Evolutionary conservation across 2,329 filamentous ascomycete genomes (phyloP).

Genomic region (Diaporthe sp.): DNA sequence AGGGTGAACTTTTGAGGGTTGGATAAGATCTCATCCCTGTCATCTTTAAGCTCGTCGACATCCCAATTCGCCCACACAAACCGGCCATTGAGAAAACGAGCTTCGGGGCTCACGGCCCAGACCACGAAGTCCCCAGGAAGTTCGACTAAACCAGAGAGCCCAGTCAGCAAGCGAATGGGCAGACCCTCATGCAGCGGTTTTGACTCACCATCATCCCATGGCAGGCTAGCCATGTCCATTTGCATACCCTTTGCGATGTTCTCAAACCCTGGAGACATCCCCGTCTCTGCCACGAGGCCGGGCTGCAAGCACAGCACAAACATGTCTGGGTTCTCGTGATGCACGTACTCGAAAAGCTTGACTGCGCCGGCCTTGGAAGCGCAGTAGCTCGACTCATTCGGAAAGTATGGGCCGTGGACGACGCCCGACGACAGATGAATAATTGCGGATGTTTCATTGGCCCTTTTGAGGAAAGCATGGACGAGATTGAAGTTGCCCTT

Average conservation of each 20-base stretch:
- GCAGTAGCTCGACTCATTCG: constrained; percentile 32
- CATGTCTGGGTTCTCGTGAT: constrained; percentile 20
- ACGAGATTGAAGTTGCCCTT: constrained; percentile 31
- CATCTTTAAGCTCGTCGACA: constrained; percentile 50
- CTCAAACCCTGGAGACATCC: constrained; percentile 14
- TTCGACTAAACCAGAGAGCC: neutral
- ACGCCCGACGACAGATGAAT: constrained; percentile 12
- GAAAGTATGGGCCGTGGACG: constrained; percentile 20
- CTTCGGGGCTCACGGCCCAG: constrained; percentile 52
- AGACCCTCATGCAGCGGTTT: neutral
- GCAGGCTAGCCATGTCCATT: constrained; percentile 9
- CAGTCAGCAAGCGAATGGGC: neutral
- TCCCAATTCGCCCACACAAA: constrained; percentile 55
- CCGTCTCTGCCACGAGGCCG: constrained; percentile 25
- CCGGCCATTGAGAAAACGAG: constrained; percentile 51
- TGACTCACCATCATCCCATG: constrained; percentile 22
- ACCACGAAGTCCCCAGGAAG: constrained; percentile 52
- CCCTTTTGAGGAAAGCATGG: neutral
- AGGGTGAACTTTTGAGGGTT: constrained; percentile 14
- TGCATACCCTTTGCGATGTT: constrained; percentile 12
- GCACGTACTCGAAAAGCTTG: constrained; percentile 32
- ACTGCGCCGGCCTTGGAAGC: constrained; percentile 24
- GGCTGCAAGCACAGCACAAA: constrained; percentile 29
- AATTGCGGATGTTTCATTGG: neutral
- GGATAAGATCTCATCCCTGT: neutral